Percentiles rank a stretch among this genome's conserved stretches.
These are phyloP conservation scores for Cyclocybe cylindracea DNA, from an alignment of 768 basidiomycete species.

Conservation along the genomic window DNA sequence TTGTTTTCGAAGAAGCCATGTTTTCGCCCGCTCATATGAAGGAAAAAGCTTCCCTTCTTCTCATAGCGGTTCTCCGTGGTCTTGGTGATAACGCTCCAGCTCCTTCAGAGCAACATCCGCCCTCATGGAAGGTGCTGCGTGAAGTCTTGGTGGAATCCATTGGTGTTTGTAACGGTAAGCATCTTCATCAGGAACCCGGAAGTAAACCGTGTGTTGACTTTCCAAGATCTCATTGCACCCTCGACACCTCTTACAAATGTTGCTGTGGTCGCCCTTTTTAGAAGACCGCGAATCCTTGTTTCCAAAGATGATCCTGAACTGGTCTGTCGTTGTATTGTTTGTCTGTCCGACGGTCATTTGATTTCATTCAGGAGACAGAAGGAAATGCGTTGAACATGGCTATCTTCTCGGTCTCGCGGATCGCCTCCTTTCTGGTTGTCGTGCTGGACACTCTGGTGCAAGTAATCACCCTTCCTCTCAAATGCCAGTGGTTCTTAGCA, in stretches of 20 bases:
- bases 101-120: constrained; percentile 26
- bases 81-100: constrained; percentile 40
- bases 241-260: constrained; percentile 36
- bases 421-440: constrained; percentile 48
- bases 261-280: constrained; percentile 40
- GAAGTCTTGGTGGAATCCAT: constrained; percentile 42
- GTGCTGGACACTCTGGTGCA: constrained; percentile 45
- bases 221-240: constrained; percentile 33
- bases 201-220: neutral
- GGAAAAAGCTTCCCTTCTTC: constrained; percentile 42
- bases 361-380: constrained; percentile 29
- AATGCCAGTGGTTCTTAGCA: constrained; percentile 48
- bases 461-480: constrained; percentile 41
- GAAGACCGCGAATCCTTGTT: constrained; percentile 34
- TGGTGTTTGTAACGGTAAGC: constrained; percentile 41
- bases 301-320: constrained; percentile 30
- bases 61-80: constrained; percentile 46
- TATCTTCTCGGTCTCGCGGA: constrained; percentile 37
- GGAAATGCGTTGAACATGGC: constrained; percentile 34
- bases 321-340: constrained; percentile 21
- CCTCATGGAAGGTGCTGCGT: constrained; percentile 44
- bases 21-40: constrained; percentile 51
- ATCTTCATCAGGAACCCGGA: neutral
- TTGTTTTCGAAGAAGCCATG: constrained; percentile 36
- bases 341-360: neutral